These are phyloP conservation scores for Globisporangium paddicum DNA, from an alignment of 352 stramenopile species.

Conservation along the genomic window DNA sequence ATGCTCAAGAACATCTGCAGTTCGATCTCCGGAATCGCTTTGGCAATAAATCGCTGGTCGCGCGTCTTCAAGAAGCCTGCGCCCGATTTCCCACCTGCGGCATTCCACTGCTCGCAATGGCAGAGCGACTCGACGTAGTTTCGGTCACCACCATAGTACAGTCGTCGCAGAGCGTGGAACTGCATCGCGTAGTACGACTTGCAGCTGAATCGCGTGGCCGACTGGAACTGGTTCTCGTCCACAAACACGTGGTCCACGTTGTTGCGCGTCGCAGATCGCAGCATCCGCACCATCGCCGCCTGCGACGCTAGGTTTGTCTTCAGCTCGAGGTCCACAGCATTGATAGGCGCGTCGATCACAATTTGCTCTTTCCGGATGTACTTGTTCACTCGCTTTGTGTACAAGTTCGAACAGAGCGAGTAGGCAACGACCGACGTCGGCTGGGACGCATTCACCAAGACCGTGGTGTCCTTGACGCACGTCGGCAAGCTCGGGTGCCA, in stretches of 20 bases:
- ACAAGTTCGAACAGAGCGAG: slow-evolving; percentile 78
- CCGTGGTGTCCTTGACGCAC: slow-evolving; percentile 62
- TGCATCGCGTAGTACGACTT: slow-evolving; percentile 90
- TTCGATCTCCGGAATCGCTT: slow-evolving; percentile 83
- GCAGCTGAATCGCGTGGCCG: slow-evolving; percentile 75
- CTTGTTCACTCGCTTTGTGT: slow-evolving; percentile 68
- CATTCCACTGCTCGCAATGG: slow-evolving; percentile 85
- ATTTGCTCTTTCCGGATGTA: slow-evolving; percentile 64
- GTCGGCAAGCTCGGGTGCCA: slow-evolving; percentile 77
- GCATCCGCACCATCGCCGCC: slow-evolving; percentile 51
- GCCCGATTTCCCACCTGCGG: slow-evolving; percentile 79
- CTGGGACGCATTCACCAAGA: slow-evolving; percentile 76
- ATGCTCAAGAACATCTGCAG: slow-evolving; percentile 89
- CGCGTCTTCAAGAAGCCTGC: slow-evolving; percentile 82
- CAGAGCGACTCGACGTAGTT: slow-evolving; percentile 87
- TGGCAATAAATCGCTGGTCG: slow-evolving; percentile 86
- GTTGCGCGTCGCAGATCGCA: slow-evolving; percentile 62
- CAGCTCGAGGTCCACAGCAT: slow-evolving; percentile 19
- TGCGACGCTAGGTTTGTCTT: slow-evolving; percentile 14
- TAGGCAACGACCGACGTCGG: slow-evolving; percentile 85
- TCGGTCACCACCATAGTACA: slow-evolving; percentile 81
- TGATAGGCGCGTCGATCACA: slow-evolving; percentile 27
- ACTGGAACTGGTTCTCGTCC: slow-evolving; percentile 84
- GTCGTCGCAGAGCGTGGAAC: slow-evolving; percentile 76
- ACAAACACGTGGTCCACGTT: slow-evolving; percentile 86